Evolutionary conservation across 257 asterid genomes (phyloP), one percentile per base, ranked within the genome.

Genomic region (Euphrasia confusa): DNA sequence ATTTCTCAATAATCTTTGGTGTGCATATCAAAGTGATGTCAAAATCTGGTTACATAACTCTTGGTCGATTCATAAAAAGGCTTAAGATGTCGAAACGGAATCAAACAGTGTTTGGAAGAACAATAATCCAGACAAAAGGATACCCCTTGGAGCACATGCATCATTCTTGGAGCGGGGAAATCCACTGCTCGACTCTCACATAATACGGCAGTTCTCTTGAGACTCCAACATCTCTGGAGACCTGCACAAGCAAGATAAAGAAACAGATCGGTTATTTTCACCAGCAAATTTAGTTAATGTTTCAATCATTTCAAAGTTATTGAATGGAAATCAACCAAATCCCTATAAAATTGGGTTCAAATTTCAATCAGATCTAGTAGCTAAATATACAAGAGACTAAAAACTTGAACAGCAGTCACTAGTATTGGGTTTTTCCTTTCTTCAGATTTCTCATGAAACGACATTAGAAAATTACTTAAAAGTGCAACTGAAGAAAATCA

Each of bases 201-300:
- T 68, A 44, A 76, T 61, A 40, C 78, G 9, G 32, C 78, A 58
- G 40, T 67, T 83, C 74, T 83, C 89, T 68, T 88, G 96, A 9
- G 87, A 75, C 61, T 82, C 91, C 9, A 82, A 63, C 95, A 85
- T 88, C 74, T 88, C 95, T 0, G 98, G 94, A 48, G 96, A 83
- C 74, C 95, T 90, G 85, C 74, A 78, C 68, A 54, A 73, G 40
- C 47, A 72, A 60, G 10, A 58, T 39, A 45, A 58, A 65, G 7
- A 52, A 56, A 48, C 15, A 1, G 15, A 33, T 50, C 18, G 55
- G 53, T 9, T 8, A 60, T 27, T 45, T 14, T 18, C 72, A 40
- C 7, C 13, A 18, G 44, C 8, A 37, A 33, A 59, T 5, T 10
- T 10, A 10, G 48, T 48, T 54, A 64, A 54, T 47, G 55, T 54